Conservation (phyloP, 495 filamentous ascomycete genomes). For the Pseudevernia furfuracea region DNA sequence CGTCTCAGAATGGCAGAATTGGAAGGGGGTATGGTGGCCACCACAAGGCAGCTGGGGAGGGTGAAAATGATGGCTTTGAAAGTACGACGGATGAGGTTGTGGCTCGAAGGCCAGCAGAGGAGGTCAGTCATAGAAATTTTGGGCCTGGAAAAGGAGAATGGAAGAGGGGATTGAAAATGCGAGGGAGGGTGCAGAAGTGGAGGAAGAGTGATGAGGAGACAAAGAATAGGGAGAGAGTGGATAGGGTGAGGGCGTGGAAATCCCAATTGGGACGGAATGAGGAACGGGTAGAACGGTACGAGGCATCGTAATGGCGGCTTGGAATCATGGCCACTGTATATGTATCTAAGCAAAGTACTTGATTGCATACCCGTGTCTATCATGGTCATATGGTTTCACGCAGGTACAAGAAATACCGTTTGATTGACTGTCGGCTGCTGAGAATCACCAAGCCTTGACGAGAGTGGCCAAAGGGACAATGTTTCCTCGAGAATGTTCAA, state of each 20-base stretch:
- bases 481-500: too few species aligned
- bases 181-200: not conserved
- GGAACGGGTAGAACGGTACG: not conserved
- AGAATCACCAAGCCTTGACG: too few species aligned
- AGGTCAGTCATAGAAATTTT: not conserved
- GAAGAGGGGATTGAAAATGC: not conserved
- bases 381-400: too few species aligned
- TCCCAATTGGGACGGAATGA: not conserved
- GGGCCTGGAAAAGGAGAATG: not conserved
- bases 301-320: not conserved
- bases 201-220: not conserved
- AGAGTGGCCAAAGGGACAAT: too few species aligned
- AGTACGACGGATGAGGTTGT: slow-evolving; percentile 2
- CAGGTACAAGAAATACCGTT: too few species aligned
- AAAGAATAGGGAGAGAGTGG: not conserved
- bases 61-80: not conserved
- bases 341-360: not conserved
- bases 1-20: not conserved
- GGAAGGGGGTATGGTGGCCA: not conserved
- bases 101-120: not conserved
- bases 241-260: not conserved
- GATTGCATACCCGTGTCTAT: not conserved
- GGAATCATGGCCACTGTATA: not conserved
- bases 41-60: slow-evolving; percentile 3
- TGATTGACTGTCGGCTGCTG: too few species aligned